Conservation (phyloP, 1,139 yeast genomes). For the Citeromyces hawaiiensis region DNA sequence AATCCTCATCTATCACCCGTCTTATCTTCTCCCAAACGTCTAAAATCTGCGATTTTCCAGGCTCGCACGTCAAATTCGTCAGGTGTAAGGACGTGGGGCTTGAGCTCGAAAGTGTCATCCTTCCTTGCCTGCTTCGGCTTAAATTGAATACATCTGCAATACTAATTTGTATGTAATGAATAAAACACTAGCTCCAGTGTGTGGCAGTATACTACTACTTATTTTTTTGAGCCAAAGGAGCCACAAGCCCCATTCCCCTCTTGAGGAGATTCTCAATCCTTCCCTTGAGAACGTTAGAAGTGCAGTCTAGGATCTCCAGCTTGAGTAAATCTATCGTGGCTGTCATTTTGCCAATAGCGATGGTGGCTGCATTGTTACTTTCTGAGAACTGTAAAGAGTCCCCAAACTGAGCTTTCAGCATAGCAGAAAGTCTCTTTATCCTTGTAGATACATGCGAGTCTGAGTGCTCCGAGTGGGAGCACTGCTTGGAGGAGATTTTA, state of each 20-base stretch:
- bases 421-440: constrained; percentile 37
- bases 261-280: constrained; percentile 72
- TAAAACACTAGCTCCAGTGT: too few relatives aligned
- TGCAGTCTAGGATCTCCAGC: constrained; percentile 56
- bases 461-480: constrained; percentile 21
- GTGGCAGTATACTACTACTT: too few relatives aligned
- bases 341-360: constrained; percentile 55
- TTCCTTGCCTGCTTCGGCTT: too few relatives aligned
- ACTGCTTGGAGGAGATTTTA: constrained; percentile 56
- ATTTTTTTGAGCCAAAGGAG: constrained; percentile 42
- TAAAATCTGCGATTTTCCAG: too few relatives aligned
- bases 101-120: too few relatives aligned
- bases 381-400: constrained; percentile 38
- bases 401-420: constrained; percentile 82
- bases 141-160: too few relatives aligned
- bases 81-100: too few relatives aligned
- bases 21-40: too few relatives aligned
- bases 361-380: constrained; percentile 20
- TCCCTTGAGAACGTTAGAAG: constrained; percentile 64
- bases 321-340: constrained; percentile 58
- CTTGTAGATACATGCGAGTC: constrained; percentile 6
- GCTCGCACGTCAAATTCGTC: too few relatives aligned
- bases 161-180: too few relatives aligned
- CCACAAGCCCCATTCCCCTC: constrained; percentile 68
- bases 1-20: too few relatives aligned